Conservation (phyloP, 164 flowering plant genomes). For the Nymphaea colorata region DNA sequence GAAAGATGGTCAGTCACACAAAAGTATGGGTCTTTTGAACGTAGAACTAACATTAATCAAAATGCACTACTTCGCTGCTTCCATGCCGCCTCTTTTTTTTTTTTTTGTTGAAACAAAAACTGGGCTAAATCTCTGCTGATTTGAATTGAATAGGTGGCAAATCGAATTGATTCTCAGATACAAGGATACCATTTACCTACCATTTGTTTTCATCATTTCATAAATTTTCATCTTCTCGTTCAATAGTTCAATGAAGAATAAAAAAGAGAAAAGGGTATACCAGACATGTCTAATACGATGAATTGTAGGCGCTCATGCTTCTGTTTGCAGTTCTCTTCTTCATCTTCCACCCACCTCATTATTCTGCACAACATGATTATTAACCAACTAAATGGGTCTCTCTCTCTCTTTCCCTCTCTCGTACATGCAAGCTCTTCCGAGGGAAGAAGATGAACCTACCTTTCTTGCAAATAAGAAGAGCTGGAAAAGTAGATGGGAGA, state of each 20-base stretch:
- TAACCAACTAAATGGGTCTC: background rate
- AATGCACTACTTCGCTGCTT: background rate
- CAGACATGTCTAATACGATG: conserved; percentile 57
- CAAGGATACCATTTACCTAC: too few relatives aligned
- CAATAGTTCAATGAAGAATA: too few relatives aligned
- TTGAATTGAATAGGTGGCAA: too few relatives aligned
- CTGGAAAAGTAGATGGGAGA: conserved; percentile 86
- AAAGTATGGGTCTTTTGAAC: background rate
- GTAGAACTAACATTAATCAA: background rate
- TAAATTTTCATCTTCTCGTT: too few relatives aligned
- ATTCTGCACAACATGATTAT: conserved; percentile 25
- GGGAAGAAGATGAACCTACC: conserved; percentile 23
- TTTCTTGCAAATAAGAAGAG: conserved; percentile 69
- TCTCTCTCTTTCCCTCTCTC: background rate
- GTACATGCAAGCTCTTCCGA: background rate
- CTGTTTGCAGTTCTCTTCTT: conserved; percentile 28
- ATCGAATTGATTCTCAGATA: too few relatives aligned
- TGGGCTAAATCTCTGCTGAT: too few relatives aligned
- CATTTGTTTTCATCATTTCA: too few relatives aligned
- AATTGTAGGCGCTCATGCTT: conserved; percentile 26
- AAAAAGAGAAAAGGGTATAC: conserved; percentile 13
- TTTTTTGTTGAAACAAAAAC: too few relatives aligned
- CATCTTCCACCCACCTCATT: conserved; percentile 68
- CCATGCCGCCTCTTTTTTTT: background rate
- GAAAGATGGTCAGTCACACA: background rate